Percentiles rank a stretch among this genome's conserved stretches.
These are phyloP conservation scores for Fusarium domesticum DNA, from an alignment of 2,329 filamentous ascomycete genomes.

Conservation along the genomic window DNA sequence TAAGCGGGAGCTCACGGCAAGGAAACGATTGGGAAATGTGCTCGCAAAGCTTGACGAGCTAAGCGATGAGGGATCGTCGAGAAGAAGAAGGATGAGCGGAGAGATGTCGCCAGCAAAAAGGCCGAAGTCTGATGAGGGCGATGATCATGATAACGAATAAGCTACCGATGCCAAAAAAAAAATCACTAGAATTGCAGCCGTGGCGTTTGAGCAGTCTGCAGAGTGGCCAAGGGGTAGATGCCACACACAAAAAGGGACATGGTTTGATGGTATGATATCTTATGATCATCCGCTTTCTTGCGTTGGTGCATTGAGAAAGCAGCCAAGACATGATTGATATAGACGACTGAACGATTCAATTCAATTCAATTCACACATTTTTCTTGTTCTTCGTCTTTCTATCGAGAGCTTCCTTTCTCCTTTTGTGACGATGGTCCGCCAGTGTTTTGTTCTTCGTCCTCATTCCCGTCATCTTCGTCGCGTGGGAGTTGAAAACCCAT, in stretches of 20 bases:
- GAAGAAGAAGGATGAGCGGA: constrained; percentile 36
- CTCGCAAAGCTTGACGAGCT: constrained; percentile 46
- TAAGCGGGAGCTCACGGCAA: constrained; percentile 50
- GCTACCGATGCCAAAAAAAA: neutral
- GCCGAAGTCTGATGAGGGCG: constrained; percentile 31
- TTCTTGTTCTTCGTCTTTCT: neutral
- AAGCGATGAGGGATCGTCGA: constrained; percentile 30
- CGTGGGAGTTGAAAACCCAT: constrained; percentile 80
- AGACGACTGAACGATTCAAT: neutral
- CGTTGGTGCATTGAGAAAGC: neutral
- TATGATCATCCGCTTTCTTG: neutral
- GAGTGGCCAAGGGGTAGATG: neutral
- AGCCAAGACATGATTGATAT: neutral
- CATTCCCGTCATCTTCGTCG: constrained; percentile 62
- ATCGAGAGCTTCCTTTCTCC: constrained; percentile 6
- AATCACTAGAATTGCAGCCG: neutral
- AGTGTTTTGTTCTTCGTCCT: constrained; percentile 22
- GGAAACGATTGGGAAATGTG: constrained; percentile 48
- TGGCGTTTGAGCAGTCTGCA: neutral
- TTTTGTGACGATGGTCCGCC: constrained; percentile 4
- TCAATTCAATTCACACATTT: neutral
- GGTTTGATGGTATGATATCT: neutral
- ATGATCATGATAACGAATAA: constrained; percentile 9
- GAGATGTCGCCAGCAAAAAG: constrained; percentile 47
- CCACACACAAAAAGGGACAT: neutral